Evolutionary conservation across 768 basidiomycete genomes (phyloP), one percentile per base, ranked within the genome.

Genomic region (Tubosaeta sp.): DNA sequence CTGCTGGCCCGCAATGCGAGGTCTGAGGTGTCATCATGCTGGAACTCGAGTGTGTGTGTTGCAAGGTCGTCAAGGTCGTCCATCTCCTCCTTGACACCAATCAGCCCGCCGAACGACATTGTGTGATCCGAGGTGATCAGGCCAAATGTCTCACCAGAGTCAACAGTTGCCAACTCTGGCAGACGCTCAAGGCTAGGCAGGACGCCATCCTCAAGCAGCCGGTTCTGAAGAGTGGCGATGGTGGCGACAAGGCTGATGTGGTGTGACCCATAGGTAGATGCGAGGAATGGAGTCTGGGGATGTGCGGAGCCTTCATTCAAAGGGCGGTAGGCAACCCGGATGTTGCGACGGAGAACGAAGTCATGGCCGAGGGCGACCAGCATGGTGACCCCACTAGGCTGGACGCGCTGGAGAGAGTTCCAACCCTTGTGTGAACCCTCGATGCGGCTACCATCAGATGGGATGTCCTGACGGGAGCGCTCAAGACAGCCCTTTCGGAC

Each of bases 391-490:
- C 68, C 63, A 25, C 64, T 62, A 0, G 69, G 55, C 14, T 56
- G 44, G 1, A 57, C 43, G 0, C 56, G 44, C 44, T 58, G 54
- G 0, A 69, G 24, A 2, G 45, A 25, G 32, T 69, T 69, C 66
- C 63, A 69, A 0, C 53, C 61, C 35, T 68, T 69, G 46, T 68
- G 66, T 2, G 49, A 58, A 1, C 61, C 64, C 24, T 70, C 61
- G 11, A 70, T 68, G 1, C 54, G 59, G 14, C 65, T 68, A 0
- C 69, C 61, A 39, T 70, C 61, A 0, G 62, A 49, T 0, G 29
- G 32, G 5, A 68, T 51, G 35, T 64, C 69, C 18, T 61, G 40
- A 1, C 51, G 48, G 1, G 43, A n/a, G 1, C 63, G 49, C 0
- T 55, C 40, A 0, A 70, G 54, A 25, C 69, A 70, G 3, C 68